These are phyloP conservation scores for Debaryomyces singareniensis DNA, from an alignment of 1,139 yeast species.

Conservation along the genomic window DNA sequence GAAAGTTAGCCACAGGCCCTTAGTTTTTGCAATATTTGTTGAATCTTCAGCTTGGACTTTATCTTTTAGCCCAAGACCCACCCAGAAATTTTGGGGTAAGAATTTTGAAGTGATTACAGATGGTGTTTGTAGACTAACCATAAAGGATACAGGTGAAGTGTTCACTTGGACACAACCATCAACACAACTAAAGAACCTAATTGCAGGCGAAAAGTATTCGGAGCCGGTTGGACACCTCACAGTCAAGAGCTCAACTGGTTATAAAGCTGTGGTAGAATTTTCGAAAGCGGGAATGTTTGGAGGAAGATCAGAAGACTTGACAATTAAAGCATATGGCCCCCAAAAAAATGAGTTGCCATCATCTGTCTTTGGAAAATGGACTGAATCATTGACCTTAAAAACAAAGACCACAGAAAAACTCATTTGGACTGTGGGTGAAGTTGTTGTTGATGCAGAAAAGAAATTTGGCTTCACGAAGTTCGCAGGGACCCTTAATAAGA, in stretches of 20 bases:
- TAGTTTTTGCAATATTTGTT: constrained; percentile 70
- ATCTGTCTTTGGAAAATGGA: constrained; percentile 71
- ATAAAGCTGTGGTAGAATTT: constrained; percentile 65
- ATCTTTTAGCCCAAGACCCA: constrained; percentile 68
- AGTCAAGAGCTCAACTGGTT: constrained; percentile 62
- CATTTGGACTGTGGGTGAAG: constrained; percentile 63
- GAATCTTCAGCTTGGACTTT: constrained; percentile 76
- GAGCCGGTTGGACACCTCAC: constrained; percentile 76
- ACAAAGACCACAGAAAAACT: constrained; percentile 35
- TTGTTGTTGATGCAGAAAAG: constrained; percentile 51
- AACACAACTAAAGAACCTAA: constrained; percentile 72
- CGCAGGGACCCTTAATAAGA: constrained; percentile 75
- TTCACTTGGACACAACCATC: constrained; percentile 82
- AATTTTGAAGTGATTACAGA: constrained; percentile 74
- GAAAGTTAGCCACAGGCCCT: constrained; percentile 79
- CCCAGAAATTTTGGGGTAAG: constrained; percentile 94
- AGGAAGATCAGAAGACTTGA: constrained; percentile 79
- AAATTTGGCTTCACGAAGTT: constrained; percentile 84
- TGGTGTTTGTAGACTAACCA: constrained; percentile 56
- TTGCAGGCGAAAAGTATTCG: constrained; percentile 93
- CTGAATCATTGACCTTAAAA: constrained; percentile 46
- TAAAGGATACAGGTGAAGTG: constrained; percentile 59
- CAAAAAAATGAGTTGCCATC: constrained; percentile 29
- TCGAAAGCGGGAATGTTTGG: constrained; percentile 72
- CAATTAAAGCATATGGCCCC: constrained; percentile 45